Evolutionary conservation across 164 flowering plant genomes (phyloP).

Genomic region (Warburgia ugandensis): DNA sequence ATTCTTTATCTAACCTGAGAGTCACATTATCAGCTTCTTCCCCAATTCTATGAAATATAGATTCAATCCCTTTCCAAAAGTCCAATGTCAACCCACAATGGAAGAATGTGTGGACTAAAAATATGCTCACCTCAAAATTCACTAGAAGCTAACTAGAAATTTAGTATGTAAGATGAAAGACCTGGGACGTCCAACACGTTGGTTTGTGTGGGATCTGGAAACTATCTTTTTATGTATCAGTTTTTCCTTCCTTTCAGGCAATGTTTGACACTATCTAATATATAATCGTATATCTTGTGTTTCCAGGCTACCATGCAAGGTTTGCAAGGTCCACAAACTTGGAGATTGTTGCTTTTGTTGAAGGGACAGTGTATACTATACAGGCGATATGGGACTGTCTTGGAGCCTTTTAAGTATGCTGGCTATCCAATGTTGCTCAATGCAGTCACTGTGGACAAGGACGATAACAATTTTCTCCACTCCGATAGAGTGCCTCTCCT

Average conservation of each 20-base stretch:
- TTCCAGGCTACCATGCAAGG: constrained; percentile 98
- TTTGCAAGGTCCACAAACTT: constrained; percentile 92
- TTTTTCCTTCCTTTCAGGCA: neutral
- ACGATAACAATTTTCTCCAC: constrained; percentile 90
- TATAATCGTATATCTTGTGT: constrained; percentile 1
- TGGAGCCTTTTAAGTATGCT: constrained; percentile 99
- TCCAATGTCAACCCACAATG: no score
- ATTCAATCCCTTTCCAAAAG: no score
- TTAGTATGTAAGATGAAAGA: no score
- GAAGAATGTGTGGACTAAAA: no score
- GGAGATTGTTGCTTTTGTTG: constrained; percentile 90
- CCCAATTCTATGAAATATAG: no score
- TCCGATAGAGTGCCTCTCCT: constrained; percentile 91
- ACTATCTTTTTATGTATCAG: no score
- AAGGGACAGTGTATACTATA: constrained; percentile 96
- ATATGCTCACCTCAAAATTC: no score
- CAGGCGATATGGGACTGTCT: constrained; percentile 74
- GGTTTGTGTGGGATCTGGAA: no score
- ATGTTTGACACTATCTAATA: neutral
- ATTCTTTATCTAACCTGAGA: no score
- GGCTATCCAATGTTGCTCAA: constrained; percentile 98
- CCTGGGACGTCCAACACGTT: no score
- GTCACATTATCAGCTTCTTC: no score
- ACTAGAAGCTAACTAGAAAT: no score
- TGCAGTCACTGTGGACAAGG: constrained; percentile 91